Conservation (phyloP, 306 rosid genomes). For the Adenanthera pavonina region DNA sequence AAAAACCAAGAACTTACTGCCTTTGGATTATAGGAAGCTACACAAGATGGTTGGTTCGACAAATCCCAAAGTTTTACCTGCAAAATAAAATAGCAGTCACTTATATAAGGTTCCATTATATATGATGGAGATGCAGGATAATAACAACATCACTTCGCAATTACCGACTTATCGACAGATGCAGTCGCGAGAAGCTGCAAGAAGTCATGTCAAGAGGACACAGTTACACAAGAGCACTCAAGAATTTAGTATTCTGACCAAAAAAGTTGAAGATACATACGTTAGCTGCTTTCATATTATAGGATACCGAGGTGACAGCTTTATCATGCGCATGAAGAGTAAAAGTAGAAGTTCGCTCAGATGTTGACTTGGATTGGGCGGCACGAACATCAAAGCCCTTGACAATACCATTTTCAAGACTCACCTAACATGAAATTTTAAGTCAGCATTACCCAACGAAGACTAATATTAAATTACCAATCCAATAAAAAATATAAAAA, state of each 20-base stretch:
- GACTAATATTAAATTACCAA: too few species aligned
- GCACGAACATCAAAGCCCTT: slow-evolving; percentile 83
- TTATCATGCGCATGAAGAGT: slow-evolving; percentile 93
- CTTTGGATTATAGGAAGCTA: slow-evolving; percentile 63
- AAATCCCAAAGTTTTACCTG: slow-evolving; percentile 97
- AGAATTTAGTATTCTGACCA: slow-evolving; percentile 24
- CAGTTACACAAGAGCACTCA: slow-evolving; percentile 35
- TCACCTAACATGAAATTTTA: slow-evolving; percentile 56
- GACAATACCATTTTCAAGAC: slow-evolving; percentile 90
- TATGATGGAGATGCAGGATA: background rate
- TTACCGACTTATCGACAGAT: slow-evolving; percentile 86
- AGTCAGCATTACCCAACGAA: too few species aligned
- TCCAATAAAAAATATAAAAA: too few species aligned
- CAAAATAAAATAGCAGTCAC: slow-evolving; percentile 35
- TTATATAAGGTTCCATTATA: slow-evolving; percentile 27
- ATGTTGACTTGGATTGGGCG: slow-evolving; percentile 58
- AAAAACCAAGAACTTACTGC: slow-evolving; percentile 53
- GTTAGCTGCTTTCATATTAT: slow-evolving; percentile 73
- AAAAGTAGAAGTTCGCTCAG: slow-evolving; percentile 66
- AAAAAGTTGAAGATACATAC: slow-evolving; percentile 50
- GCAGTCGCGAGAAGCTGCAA: slow-evolving; percentile 91
- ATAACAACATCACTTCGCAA: slow-evolving; percentile 23
- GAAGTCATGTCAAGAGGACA: slow-evolving; percentile 21
- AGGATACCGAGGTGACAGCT: slow-evolving; percentile 76
- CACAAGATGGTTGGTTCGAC: slow-evolving; percentile 82